Conservation (phyloP, 2,329 filamentous ascomycete genomes). For the Sarocladium kiliense region DNA sequence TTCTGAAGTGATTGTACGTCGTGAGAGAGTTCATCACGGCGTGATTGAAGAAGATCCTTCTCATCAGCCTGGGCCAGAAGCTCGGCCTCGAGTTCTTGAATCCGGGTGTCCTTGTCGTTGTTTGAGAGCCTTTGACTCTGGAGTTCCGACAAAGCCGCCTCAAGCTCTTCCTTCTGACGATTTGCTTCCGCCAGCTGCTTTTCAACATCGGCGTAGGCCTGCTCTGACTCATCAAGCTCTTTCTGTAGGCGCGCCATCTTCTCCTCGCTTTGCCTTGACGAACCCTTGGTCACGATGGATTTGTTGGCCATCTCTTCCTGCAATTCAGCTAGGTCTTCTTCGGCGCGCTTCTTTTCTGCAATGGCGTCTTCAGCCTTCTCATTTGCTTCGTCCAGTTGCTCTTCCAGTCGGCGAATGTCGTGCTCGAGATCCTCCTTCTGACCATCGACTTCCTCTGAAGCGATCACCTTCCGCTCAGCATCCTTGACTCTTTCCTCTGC, state of each 20-base stretch:
- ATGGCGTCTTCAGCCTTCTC: conserved; percentile 49
- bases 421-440: conserved; percentile 55
- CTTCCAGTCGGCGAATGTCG: conserved; percentile 47
- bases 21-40: conserved; percentile 60
- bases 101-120: conserved; percentile 36
- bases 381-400: conserved; percentile 49
- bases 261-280: conserved; percentile 71
- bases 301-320: conserved; percentile 77
- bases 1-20: conserved; percentile 64
- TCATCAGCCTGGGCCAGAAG: conserved; percentile 55
- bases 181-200: conserved; percentile 43
- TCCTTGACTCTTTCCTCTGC: conserved; percentile 55
- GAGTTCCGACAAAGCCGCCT: conserved; percentile 37
- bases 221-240: conserved; percentile 52
- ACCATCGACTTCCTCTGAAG: conserved; percentile 52
- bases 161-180: conserved; percentile 40
- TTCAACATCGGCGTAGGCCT: conserved; percentile 46
- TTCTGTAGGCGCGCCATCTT: conserved; percentile 61
- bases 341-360: conserved; percentile 50
- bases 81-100: conserved; percentile 55
- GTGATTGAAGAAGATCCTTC: conserved; percentile 63
- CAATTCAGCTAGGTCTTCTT: conserved; percentile 57
- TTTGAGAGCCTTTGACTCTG: conserved; percentile 22
- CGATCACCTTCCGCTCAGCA: conserved; percentile 42
- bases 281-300: conserved; percentile 68